phyloP scores from a whole-genome alignment of 2,329 filamentous ascomycete genomes.

The Pseudonectria buxi region DNA sequence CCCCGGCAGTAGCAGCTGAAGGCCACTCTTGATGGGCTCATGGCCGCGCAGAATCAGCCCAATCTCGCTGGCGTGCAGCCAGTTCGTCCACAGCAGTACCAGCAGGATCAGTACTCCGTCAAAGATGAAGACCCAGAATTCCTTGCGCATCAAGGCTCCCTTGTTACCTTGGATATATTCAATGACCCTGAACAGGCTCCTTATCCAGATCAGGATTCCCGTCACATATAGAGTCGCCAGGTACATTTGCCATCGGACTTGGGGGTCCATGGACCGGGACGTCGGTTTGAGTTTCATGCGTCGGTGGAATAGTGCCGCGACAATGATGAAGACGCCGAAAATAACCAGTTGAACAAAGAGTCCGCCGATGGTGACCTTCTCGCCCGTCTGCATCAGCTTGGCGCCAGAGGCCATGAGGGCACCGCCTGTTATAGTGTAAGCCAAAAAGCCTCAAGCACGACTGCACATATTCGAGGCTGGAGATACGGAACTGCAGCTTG shows the following conservation, averaged over 20 bases:
- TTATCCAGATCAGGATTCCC: constrained; percentile 31
- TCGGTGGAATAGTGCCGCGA: constrained; percentile 38
- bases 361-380: constrained; percentile 44
- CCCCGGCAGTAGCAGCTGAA: constrained; percentile 13
- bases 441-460: neutral
- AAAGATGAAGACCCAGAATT: constrained; percentile 31
- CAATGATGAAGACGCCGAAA: constrained; percentile 46
- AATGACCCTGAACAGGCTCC: constrained; percentile 35
- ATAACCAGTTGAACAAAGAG: constrained; percentile 49
- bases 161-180: constrained; percentile 34
- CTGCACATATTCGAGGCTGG: neutral
- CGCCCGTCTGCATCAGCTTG: constrained; percentile 25
- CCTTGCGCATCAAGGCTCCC: constrained; percentile 27
- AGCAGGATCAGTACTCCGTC: constrained; percentile 31
- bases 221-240: constrained; percentile 21
- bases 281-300: constrained; percentile 19
- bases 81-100: constrained; percentile 22
- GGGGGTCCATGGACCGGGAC: constrained; percentile 3
- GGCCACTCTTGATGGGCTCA: constrained; percentile 14
- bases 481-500: constrained; percentile 20
- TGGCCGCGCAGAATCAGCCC: constrained; percentile 19
- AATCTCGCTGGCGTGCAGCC: constrained; percentile 24
- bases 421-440: constrained; percentile 12
- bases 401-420: constrained; percentile 15
- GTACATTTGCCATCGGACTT: constrained; percentile 27